These are phyloP conservation scores for Suillus paluster DNA, from an alignment of 768 basidiomycete species.

Conservation along the genomic window DNA sequence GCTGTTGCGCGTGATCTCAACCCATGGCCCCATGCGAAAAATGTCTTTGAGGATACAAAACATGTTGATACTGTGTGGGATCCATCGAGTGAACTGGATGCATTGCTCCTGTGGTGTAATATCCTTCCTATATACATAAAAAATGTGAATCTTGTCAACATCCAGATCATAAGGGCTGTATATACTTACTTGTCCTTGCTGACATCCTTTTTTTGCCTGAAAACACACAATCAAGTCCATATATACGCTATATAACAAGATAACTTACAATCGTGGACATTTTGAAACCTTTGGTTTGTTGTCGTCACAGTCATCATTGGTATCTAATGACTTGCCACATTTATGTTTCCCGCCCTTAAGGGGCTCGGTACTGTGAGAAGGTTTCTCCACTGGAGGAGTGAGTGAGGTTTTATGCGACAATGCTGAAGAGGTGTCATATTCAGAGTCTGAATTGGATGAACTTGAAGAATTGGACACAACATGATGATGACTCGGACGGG, in stretches of 20 bases:
- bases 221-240: not conserved
- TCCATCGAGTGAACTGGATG: not conserved
- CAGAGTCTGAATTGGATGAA: too few species aligned
- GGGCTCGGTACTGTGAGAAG: too few species aligned
- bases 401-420: too few species aligned
- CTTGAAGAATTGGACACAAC: too few species aligned
- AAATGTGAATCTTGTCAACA: too few species aligned
- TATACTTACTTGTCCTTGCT: not conserved
- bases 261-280: not conserved
- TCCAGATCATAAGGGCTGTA: not conserved
- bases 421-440: too few species aligned
- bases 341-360: too few species aligned
- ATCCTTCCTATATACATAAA: not conserved
- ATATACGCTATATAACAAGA: not conserved
- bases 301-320: too few species aligned
- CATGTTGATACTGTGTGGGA: not conserved
- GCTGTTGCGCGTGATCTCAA: not conserved
- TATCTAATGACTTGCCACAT: too few species aligned
- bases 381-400: too few species aligned
- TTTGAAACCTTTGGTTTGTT: too few species aligned
- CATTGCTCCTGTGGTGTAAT: not conserved
- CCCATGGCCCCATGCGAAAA: not conserved
- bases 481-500: too few species aligned
- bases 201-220: not conserved
- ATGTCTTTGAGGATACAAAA: not conserved